Conservation (phyloP, 768 basidiomycete species). For the Peribolospora kevripleyi region DNA sequence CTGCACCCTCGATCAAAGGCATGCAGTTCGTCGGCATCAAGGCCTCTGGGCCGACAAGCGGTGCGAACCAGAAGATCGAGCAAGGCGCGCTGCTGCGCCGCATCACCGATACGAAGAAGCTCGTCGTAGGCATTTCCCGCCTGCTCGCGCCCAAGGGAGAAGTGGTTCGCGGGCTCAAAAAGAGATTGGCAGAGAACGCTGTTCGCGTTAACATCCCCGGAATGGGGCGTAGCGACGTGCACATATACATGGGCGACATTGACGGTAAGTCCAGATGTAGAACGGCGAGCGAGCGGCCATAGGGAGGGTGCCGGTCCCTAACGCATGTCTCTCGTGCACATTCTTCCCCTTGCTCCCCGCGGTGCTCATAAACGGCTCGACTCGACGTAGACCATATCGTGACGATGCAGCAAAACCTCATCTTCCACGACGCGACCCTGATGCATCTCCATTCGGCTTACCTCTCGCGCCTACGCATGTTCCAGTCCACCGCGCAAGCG, state of each 20-base stretch:
- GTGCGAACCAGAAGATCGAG: slow-evolving; percentile 5
- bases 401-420: slow-evolving; percentile 57
- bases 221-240: slow-evolving; percentile 18
- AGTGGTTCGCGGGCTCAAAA: slow-evolving; percentile 52
- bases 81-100: slow-evolving; percentile 27
- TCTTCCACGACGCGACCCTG: slow-evolving; percentile 67
- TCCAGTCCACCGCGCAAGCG: slow-evolving; percentile 34
- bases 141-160: slow-evolving; percentile 58
- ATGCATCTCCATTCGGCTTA: slow-evolving; percentile 72
- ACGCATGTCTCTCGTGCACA: not conserved
- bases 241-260: slow-evolving; percentile 69
- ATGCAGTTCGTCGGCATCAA: too few species aligned
- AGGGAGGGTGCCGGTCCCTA: not conserved
- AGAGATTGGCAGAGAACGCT: slow-evolving; percentile 33
- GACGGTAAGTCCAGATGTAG: slow-evolving; percentile 34
- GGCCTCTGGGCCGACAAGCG: not conserved
- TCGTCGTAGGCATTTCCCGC: slow-evolving; percentile 54
- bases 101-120: slow-evolving; percentile 51
- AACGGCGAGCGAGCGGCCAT: too few species aligned
- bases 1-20: too few species aligned
- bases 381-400: slow-evolving; percentile 52
- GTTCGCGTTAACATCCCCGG: slow-evolving; percentile 18
- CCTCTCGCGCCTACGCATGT: slow-evolving; percentile 45
- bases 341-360: not conserved
- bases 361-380: not conserved